Percentiles rank a stretch among this genome's conserved stretches.
Conservation (phyloP, 1,284 basidiomycete genomes). For the Chalciporus sp. region DNA sequence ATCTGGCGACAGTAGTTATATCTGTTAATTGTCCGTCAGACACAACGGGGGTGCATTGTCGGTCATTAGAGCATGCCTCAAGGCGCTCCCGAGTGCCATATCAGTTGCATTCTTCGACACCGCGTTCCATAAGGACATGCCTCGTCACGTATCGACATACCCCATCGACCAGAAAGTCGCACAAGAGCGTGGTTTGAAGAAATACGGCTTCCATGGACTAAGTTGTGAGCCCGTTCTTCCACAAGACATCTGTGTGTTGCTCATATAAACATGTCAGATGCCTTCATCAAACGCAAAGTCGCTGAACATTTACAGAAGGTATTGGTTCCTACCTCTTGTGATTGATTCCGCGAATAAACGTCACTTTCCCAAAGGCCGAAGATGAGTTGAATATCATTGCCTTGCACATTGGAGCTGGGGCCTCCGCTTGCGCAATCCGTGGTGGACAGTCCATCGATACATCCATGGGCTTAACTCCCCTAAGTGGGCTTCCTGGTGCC, state of each 20-base stretch:
- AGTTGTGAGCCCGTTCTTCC: slow-evolving; percentile 50
- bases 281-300: slow-evolving; percentile 65
- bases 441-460: slow-evolving; percentile 78
- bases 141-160: slow-evolving; percentile 74
- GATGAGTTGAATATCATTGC: slow-evolving; percentile 68
- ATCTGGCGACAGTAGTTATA: background rate
- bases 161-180: slow-evolving; percentile 70
- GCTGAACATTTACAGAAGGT: slow-evolving; percentile 60
- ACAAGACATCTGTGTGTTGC: background rate
- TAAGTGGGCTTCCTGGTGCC: slow-evolving; percentile 83
- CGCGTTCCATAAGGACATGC: slow-evolving; percentile 79
- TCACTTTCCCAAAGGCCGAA: slow-evolving; percentile 26
- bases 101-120: slow-evolving; percentile 84
- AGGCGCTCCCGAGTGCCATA: slow-evolving; percentile 59
- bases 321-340: background rate
- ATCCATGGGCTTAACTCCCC: slow-evolving; percentile 79
- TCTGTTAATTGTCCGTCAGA: slow-evolving; percentile 32
- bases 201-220: slow-evolving; percentile 88
- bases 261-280: slow-evolving; percentile 48
- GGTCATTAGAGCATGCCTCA: slow-evolving; percentile 63
- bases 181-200: slow-evolving; percentile 66
- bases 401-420: slow-evolving; percentile 85
- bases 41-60: slow-evolving; percentile 66
- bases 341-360: background rate
- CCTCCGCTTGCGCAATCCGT: slow-evolving; percentile 75